Evolutionary conservation across 768 basidiomycete species (phyloP).

Genomic region (Suillus bovinus): DNA sequence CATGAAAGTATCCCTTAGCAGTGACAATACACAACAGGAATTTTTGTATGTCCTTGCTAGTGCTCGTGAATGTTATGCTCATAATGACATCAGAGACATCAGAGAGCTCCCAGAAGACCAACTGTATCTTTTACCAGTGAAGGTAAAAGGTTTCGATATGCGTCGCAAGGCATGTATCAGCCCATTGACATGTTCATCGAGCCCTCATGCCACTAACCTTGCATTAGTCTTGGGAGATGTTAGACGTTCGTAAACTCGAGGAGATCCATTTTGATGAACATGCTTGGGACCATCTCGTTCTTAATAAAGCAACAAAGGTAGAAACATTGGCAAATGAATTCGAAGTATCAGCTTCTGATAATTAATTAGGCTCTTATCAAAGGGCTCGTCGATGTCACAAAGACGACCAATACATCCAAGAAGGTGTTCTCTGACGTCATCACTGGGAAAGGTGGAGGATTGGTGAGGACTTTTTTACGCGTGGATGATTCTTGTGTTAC

Average conservation of each 20-base stretch:
- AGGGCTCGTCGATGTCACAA: slow-evolving; percentile 27
- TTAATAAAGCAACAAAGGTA: slow-evolving; percentile 52
- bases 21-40: neutral
- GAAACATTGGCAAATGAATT: neutral
- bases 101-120: slow-evolving; percentile 52
- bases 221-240: slow-evolving; percentile 47
- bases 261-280: slow-evolving; percentile 58
- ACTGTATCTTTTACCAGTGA: slow-evolving; percentile 53
- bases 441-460: slow-evolving; percentile 63
- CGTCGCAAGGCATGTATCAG: slow-evolving; percentile 41
- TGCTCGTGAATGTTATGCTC: slow-evolving; percentile 3
- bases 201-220: neutral
- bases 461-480: slow-evolving; percentile 47
- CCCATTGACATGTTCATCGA: neutral
- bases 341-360: neutral
- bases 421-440: slow-evolving; percentile 49
- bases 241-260: slow-evolving; percentile 54
- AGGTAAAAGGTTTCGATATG: slow-evolving; percentile 65
- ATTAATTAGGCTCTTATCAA: slow-evolving; percentile 40
- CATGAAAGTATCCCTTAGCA: neutral
- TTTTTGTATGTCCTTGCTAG: neutral
- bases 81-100: slow-evolving; percentile 14
- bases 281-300: slow-evolving; percentile 60
- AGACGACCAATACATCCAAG: slow-evolving; percentile 18
- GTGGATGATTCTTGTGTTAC: neutral